Conservation (phyloP, 768 basidiomycete species). For the Pleurotus djamor region DNA sequence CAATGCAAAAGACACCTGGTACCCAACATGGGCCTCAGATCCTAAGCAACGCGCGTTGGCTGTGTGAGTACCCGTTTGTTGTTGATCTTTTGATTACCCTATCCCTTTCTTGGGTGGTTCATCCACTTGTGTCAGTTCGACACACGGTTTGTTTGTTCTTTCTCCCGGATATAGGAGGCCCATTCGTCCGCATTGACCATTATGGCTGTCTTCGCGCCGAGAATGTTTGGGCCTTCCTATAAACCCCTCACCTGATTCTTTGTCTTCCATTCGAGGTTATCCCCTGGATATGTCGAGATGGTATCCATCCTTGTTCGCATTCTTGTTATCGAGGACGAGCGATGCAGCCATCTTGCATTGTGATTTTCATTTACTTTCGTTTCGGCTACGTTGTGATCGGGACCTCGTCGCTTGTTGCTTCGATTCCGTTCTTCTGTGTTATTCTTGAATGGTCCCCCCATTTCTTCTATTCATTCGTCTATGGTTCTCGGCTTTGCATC, state of each 20-base stretch:
- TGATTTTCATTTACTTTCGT: not conserved
- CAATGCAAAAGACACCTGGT: slow-evolving; percentile 57
- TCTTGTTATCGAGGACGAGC: not conserved
- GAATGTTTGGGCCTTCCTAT: not conserved
- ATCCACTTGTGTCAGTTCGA: not conserved
- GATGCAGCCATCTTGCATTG: too few relatives aligned
- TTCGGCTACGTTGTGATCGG: not conserved
- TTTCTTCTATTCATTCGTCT: not conserved
- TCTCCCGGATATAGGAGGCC: not conserved
- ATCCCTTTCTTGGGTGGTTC: not conserved
- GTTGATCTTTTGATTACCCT: not conserved
- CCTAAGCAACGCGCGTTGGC: slow-evolving; percentile 65
- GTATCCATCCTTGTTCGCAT: not conserved
- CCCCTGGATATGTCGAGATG: not conserved
- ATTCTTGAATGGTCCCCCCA: not conserved
- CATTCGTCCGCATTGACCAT: not conserved
- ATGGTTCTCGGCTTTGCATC: not conserved
- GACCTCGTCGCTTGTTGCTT: not conserved
- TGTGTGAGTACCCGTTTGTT: slow-evolving; percentile 42
- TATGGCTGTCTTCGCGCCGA: not conserved
- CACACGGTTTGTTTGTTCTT: not conserved
- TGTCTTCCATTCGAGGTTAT: not conserved
- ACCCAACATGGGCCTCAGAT: slow-evolving; percentile 68
- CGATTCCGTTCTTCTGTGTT: not conserved
- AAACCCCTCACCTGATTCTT: slow-evolving; percentile 6